Evolutionary conservation across 2,329 filamentous ascomycete genomes (phyloP), one percentile per base, ranked within the genome.

Genomic region (Alternaria rosae): DNA sequence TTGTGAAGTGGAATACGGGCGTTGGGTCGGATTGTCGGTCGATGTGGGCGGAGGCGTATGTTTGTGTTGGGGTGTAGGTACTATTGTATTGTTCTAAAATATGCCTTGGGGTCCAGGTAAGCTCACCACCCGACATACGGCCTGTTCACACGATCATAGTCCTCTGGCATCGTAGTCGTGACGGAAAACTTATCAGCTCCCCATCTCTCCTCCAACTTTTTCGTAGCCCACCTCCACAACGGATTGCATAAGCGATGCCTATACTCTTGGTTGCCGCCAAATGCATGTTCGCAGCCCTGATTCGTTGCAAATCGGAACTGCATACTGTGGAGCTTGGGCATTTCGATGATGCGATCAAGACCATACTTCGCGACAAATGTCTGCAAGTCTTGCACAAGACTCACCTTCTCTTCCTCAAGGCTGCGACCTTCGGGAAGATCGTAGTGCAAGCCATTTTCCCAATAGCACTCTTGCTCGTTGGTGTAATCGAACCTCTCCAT

Each of bases 1-100:
- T 69, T 42, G 23, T 42, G 6, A 61, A 55, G 51, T 69, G 67
- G 67, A 69, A 64, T 53, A n/a, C n/a, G n/a, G n/a, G n/a, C n/a
- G n/a, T n/a, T n/a, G n/a, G n/a, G n/a, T n/a, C n/a, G n/a, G n/a
- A n/a, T n/a, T n/a, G n/a, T n/a, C n/a, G n/a, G n/a, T n/a, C n/a
- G n/a, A n/a, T n/a, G n/a, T n/a, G n/a, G n/a, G n/a, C n/a, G n/a
- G n/a, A n/a, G n/a, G n/a, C n/a, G n/a, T n/a, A n/a, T n/a, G n/a
- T n/a, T n/a, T n/a, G n/a, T n/a, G n/a, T n/a, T n/a, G n/a, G n/a
- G n/a, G n/a, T n/a, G n/a, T n/a, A n/a, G n/a, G n/a, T n/a, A n/a
- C n/a, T n/a, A n/a, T n/a, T n/a, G n/a, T n/a, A n/a, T n/a, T n/a
- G n/a, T n/a, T n/a, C n/a, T n/a, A n/a, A n/a, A n/a, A n/a, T n/a